Conservation (phyloP, 192 early-diverging fungal genomes). For the Gigaspora rosea region DNA sequence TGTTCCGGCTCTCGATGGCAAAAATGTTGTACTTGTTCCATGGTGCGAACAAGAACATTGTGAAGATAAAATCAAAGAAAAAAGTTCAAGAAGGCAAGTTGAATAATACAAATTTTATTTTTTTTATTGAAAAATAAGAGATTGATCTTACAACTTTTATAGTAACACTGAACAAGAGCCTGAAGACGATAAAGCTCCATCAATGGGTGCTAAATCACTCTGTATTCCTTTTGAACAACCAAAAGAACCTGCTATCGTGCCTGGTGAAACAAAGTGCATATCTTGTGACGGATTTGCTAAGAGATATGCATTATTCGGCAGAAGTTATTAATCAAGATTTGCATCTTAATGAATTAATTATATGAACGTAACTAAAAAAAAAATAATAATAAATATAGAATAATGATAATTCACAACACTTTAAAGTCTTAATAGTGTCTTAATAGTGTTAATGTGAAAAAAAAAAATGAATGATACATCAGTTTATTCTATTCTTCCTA, state of each 20-base stretch:
- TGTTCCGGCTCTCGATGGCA: conserved; percentile 85
- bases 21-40: conserved; percentile 86
- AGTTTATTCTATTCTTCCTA: too few relatives aligned
- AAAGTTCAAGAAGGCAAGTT: conserved; percentile 71
- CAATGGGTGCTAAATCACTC: conserved; percentile 99
- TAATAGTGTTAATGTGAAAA: background rate
- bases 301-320: conserved; percentile 80
- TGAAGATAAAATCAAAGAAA: conserved; percentile 96
- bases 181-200: conserved; percentile 94
- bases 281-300: conserved; percentile 78
- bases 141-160: background rate
- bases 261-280: conserved; percentile 87
- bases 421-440: too few relatives aligned
- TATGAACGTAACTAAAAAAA: too few relatives aligned
- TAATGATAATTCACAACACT: too few relatives aligned
- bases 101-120: background rate
- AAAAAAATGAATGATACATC: too few relatives aligned
- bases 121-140: background rate
- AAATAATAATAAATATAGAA: too few relatives aligned
- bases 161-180: conserved; percentile 64
- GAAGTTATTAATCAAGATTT: conserved; percentile 66
- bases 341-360: too few relatives aligned
- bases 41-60: conserved; percentile 94
- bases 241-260: conserved; percentile 73
- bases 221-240: conserved; percentile 98